Conservation (phyloP, 169 alveolate genomes). For the Plasmodium cynomolgi region DNA sequence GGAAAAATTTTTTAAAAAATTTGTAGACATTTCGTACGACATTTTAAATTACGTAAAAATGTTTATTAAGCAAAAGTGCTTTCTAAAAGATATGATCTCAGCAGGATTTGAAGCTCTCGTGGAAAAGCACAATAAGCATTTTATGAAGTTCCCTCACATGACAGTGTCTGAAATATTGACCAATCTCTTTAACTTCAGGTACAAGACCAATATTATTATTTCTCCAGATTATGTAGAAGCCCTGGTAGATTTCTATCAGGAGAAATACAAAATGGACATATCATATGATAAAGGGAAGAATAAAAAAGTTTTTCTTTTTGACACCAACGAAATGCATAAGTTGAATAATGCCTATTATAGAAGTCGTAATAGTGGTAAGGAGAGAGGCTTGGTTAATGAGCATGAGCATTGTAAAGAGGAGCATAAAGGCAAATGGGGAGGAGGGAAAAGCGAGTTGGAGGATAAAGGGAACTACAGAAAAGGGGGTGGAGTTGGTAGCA, state of each 20-base stretch:
- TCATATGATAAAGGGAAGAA: constrained; percentile 46
- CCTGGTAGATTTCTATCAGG: constrained; percentile 30
- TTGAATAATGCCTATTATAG: constrained; percentile 26
- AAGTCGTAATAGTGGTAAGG: neutral
- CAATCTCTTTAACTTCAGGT: constrained; percentile 51
- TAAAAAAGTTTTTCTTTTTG: constrained; percentile 46
- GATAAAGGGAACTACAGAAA: neutral
- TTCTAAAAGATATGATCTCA: constrained; percentile 53
- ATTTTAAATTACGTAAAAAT: constrained; percentile 61
- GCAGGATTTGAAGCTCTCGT: constrained; percentile 73
- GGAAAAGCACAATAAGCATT: constrained; percentile 43
- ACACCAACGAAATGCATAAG: constrained; percentile 49
- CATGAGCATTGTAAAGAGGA: constrained; percentile 1
- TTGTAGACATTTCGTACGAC: constrained; percentile 35
- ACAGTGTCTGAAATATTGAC: constrained; percentile 58
- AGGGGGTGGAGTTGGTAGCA: neutral
- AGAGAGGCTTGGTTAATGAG: neutral
- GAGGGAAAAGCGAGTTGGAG: neutral
- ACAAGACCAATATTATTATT: constrained; percentile 37
- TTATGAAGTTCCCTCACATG: constrained; percentile 27
- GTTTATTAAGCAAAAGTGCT: constrained; percentile 40
- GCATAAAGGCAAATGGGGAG: neutral
- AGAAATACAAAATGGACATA: constrained; percentile 35
- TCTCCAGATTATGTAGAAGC: constrained; percentile 50
- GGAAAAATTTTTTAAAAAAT: constrained; percentile 31